Percentiles rank a stretch among this genome's conserved stretches.
Evolutionary conservation across 176 grass and related monocot species (phyloP).

Genomic region (Luzula sylvatica): DNA sequence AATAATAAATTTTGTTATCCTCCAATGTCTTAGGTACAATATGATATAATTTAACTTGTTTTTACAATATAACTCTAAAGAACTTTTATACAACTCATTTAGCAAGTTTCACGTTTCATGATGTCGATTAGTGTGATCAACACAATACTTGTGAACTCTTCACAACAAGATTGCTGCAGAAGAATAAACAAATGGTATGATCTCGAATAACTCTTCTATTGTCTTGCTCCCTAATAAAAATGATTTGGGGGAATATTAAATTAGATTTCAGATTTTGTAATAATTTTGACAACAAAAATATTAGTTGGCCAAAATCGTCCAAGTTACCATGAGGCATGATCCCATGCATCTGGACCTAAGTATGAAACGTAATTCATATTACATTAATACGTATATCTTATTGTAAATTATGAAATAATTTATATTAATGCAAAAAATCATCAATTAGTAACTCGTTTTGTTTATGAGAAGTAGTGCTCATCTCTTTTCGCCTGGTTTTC

Average conservation of each 20-base stretch:
- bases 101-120: no score
- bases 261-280: no score
- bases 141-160: no score
- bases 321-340: slow-evolving; percentile 66
- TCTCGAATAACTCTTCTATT: slow-evolving; percentile 90
- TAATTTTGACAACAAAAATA: no score
- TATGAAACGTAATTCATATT: not conserved
- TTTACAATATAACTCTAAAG: no score
- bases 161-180: no score
- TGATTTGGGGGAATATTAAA: slow-evolving; percentile 66
- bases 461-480: slow-evolving; percentile 91
- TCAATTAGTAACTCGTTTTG: slow-evolving; percentile 45
- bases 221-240: slow-evolving; percentile 51
- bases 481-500: slow-evolving; percentile 66
- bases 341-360: slow-evolving; percentile 62
- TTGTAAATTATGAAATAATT: not conserved
- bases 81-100: no score
- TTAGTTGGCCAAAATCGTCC: slow-evolving; percentile 56
- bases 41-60: no score
- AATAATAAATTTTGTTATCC: no score
- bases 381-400: not conserved
- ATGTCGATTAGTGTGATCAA: no score
- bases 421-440: not conserved
- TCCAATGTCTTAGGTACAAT: no score
- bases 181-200: no score